phyloP scores from a whole-genome alignment of 1,139 yeast genomes.

The Hemisphaericaspora xylofermentans region DNA sequence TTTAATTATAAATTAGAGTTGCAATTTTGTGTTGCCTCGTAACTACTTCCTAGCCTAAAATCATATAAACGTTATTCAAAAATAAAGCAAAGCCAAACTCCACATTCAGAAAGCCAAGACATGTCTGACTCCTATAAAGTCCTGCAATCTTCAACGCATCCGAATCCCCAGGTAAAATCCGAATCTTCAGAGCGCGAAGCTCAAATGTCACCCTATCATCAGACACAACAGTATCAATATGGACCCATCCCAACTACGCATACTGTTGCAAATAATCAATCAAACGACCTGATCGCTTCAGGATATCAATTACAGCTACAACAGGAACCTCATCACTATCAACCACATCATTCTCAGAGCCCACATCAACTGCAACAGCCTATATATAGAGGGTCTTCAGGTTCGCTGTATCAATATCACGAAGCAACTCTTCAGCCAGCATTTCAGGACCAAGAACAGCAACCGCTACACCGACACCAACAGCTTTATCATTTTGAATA shows the following conservation, averaged over 20 bases:
- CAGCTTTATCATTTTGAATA: slow-evolving; percentile 8
- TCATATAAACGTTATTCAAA: neutral
- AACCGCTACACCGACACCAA: slow-evolving; percentile 5
- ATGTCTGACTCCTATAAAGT: neutral
- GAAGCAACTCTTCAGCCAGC: slow-evolving; percentile 2
- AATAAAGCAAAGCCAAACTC: neutral
- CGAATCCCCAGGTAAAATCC: neutral
- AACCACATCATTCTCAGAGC: slow-evolving; percentile 3
- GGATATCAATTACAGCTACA: slow-evolving; percentile 2
- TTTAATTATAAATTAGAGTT: neutral
- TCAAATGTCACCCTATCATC: slow-evolving; percentile 4
- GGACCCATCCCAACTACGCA: neutral
- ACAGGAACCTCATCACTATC: slow-evolving; percentile 4
- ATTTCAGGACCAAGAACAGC: slow-evolving; percentile 7
- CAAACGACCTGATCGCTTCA: neutral
- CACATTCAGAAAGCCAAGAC: slow-evolving; percentile 2
- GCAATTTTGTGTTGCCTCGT: neutral
- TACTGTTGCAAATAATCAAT: slow-evolving; percentile 1
- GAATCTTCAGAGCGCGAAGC: neutral
- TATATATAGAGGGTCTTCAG: neutral
- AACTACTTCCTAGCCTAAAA: neutral
- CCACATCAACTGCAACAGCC: slow-evolving; percentile 5
- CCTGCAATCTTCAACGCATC: slow-evolving; percentile 1
- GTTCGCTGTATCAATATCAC: slow-evolving; percentile 9
- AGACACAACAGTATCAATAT: slow-evolving; percentile 2